Base-by-base conservation (phyloP, 1,284 basidiomycete genomes). In the Puccinia triticina region DNA sequence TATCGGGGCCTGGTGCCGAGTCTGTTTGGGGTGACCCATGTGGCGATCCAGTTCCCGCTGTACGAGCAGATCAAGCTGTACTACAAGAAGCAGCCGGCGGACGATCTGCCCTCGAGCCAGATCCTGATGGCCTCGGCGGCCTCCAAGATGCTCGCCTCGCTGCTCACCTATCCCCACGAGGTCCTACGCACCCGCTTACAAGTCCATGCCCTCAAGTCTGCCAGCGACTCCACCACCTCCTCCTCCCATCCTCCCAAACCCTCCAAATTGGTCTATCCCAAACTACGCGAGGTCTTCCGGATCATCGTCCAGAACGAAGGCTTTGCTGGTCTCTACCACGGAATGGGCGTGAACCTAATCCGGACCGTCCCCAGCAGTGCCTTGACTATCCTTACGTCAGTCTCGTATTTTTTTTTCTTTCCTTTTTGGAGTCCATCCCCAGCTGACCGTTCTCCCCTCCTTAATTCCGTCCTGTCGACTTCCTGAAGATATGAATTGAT, bases 131-230 rank as follows among this genome's bases (percentile, higher is more conserved):
- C 94, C 88, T 95, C 94, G 29, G 94, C 93, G 11, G 88, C 91
- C 29, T 92, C 94, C 48, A 98, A 98, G 87, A 96, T 97, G 93
- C 92, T 93, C 1, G 96, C 95, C 2, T 95, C 94, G 16, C 89
- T 97, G 34, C 92, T 92, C 34, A 98, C 96, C 43, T 98, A 98
- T 87, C 96, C 96, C 0, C 95, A 98, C 87, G 95, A 98, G 88
- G 96, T 98, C 61, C 90, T 98, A 26, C 92, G 95, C 14, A 98
- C 95, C 37, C 91, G 95, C 7, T 88, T 97, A 53, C 95, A 98
- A 88, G 94, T 95, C 5, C 92, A 92, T 85, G 90, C 91, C 80
- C 90, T 81, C 79, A 26, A 59, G 16, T 46, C 40, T 77, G 84
- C 50, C 43, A 57, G 23, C 64, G 37, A 16, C 53, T 82, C 59